These are phyloP conservation scores for Erodium maritimum DNA, from an alignment of 345 rosid species.

Conservation along the genomic window DNA sequence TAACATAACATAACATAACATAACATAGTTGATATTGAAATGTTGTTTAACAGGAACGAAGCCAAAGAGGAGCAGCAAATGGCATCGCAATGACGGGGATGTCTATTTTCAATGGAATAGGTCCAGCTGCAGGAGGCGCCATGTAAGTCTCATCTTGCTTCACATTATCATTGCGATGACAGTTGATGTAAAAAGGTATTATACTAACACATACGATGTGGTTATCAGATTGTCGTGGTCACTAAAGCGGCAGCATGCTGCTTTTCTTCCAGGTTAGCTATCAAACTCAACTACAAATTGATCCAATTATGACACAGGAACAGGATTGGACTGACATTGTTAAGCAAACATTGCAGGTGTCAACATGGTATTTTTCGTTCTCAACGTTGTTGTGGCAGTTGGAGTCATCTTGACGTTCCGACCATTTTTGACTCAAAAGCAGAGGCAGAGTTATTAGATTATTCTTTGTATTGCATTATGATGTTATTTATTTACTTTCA, in stretches of 20 bases:
- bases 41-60: conserved; percentile 25
- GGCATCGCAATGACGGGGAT: conserved; percentile 40
- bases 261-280: conserved; percentile 32
- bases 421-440: neutral
- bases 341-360: neutral
- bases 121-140: conserved; percentile 44
- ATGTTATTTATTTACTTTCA: too few species aligned
- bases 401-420: neutral
- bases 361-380: neutral
- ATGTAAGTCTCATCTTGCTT: conserved; percentile 21
- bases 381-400: neutral
- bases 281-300: too few species aligned
- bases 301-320: too few species aligned
- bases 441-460: neutral
- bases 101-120: conserved; percentile 42
- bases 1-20: too few species aligned
- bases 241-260: conserved; percentile 28
- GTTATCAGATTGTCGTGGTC: conserved; percentile 46
- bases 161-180: too few species aligned
- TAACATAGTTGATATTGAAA: too few species aligned
- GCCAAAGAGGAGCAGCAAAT: conserved; percentile 48
- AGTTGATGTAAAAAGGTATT: too few species aligned
- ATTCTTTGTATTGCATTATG: too few species aligned
- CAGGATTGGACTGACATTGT: too few species aligned
- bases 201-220: too few species aligned